These are phyloP conservation scores for Lophiotrema nucula DNA, from an alignment of 495 filamentous ascomycete genomes.

Conservation along the genomic window DNA sequence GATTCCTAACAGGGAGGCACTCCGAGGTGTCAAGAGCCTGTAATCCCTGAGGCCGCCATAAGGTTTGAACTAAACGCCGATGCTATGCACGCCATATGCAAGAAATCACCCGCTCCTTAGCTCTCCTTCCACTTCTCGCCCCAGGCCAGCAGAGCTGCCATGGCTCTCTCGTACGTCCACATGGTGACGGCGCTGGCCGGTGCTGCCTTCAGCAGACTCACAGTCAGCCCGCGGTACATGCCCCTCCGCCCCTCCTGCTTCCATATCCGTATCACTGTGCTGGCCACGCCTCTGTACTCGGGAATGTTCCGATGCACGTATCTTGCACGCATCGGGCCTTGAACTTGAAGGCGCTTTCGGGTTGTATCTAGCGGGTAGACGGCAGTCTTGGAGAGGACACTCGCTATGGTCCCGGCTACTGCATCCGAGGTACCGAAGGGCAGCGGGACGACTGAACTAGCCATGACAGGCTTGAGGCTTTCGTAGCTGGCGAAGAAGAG, in stretches of 20 bases:
- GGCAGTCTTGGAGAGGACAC: slow-evolving; percentile 77
- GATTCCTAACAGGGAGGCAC: too few species aligned
- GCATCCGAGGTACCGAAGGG: slow-evolving; percentile 75
- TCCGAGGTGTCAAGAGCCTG: too few species aligned
- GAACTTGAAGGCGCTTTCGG: slow-evolving; percentile 89
- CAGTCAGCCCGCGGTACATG: slow-evolving; percentile 81
- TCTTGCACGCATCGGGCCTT: slow-evolving; percentile 73
- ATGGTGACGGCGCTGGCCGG: slow-evolving; percentile 94
- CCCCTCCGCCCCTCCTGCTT: slow-evolving; percentile 72
- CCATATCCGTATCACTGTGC: slow-evolving; percentile 66
- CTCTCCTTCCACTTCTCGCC: background rate
- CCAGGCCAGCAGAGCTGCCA: slow-evolving; percentile 29
- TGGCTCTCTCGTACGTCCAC: slow-evolving; percentile 89
- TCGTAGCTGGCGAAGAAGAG: slow-evolving; percentile 93
- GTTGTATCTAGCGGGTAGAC: slow-evolving; percentile 95
- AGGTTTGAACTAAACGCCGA: too few species aligned
- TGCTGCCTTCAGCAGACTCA: slow-evolving; percentile 89
- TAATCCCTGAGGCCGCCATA: too few species aligned
- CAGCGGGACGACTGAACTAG: slow-evolving; percentile 27
- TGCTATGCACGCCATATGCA: too few species aligned
- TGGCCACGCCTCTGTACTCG: slow-evolving; percentile 62
- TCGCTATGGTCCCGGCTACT: slow-evolving; percentile 72
- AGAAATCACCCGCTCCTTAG: background rate
- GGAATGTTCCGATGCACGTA: slow-evolving; percentile 91
- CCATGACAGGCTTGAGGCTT: slow-evolving; percentile 57